Evolutionary conservation across 2,329 filamentous ascomycete genomes (phyloP).

Genomic region (Akanthomyces uredinophilus): DNA sequence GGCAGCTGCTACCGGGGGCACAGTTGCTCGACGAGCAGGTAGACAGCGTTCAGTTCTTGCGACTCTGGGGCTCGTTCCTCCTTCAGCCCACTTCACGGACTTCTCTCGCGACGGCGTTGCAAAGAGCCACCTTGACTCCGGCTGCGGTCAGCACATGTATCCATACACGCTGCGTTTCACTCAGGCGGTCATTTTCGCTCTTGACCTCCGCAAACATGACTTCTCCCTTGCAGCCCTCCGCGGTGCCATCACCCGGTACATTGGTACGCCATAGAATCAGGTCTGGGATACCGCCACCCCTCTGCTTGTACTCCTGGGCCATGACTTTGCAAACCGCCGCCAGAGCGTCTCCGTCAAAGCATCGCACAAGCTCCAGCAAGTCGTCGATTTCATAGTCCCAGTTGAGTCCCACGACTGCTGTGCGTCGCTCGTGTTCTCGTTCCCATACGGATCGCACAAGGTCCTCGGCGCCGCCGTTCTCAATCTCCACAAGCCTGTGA

Average conservation of each 20-base stretch:
- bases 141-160: slow-evolving; percentile 87
- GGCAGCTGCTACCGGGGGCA: not conserved
- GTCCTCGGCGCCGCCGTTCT: slow-evolving; percentile 67
- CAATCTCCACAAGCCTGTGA: slow-evolving; percentile 76
- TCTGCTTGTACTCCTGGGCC: slow-evolving; percentile 86
- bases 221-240: slow-evolving; percentile 37
- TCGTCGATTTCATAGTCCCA: slow-evolving; percentile 83
- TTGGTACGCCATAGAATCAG: slow-evolving; percentile 73
- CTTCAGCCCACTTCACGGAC: slow-evolving; percentile 38
- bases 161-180: slow-evolving; percentile 94
- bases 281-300: slow-evolving; percentile 87
- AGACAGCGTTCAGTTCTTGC: not conserved
- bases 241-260: slow-evolving; percentile 24
- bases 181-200: slow-evolving; percentile 84
- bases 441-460: slow-evolving; percentile 66
- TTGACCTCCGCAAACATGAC: slow-evolving; percentile 78
- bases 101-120: slow-evolving; percentile 54
- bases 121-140: slow-evolving; percentile 81
- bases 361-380: slow-evolving; percentile 69
- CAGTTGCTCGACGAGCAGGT: not conserved
- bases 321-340: slow-evolving; percentile 86
- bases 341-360: slow-evolving; percentile 75
- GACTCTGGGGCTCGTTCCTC: not conserved
- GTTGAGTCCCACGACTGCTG: slow-evolving; percentile 85
- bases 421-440: slow-evolving; percentile 62